A percentile compares a stretch with the other conserved stretches of the same genome.
Evolutionary conservation across 176 grass and related monocot species (phyloP).

Genomic region (Bonia amplexicaulis): DNA sequence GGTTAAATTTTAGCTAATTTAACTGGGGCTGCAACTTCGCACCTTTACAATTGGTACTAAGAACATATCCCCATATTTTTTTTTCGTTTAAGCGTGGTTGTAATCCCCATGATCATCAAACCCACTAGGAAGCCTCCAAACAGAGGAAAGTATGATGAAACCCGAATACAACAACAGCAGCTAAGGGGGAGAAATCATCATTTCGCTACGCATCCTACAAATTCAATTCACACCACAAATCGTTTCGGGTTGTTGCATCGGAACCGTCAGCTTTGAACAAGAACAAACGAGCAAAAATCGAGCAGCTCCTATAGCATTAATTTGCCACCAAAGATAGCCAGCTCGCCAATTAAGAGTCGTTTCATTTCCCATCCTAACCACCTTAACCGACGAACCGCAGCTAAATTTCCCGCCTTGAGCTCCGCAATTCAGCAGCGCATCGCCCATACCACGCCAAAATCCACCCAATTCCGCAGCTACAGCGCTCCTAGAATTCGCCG

Average conservation of each 20-base stretch:
- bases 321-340: background rate
- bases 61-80: background rate
- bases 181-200: background rate
- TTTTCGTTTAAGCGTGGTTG: background rate
- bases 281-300: background rate
- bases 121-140: background rate
- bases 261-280: background rate
- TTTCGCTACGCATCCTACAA: background rate
- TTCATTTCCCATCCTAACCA: constrained; percentile 7
- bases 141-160: background rate
- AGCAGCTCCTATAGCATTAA: background rate
- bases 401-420: constrained; percentile 27
- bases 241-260: background rate
- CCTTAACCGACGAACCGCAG: constrained; percentile 12
- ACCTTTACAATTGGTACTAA: background rate
- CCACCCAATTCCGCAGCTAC: background rate
- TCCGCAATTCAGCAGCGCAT: background rate
- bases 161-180: background rate
- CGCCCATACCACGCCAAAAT: background rate
- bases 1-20: background rate
- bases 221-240: background rate
- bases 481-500: background rate
- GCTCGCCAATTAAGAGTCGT: background rate
- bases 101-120: background rate
- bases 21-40: background rate